Evolutionary conservation across 768 basidiomycete genomes (phyloP).

Genomic region (Obba rivulosa): DNA sequence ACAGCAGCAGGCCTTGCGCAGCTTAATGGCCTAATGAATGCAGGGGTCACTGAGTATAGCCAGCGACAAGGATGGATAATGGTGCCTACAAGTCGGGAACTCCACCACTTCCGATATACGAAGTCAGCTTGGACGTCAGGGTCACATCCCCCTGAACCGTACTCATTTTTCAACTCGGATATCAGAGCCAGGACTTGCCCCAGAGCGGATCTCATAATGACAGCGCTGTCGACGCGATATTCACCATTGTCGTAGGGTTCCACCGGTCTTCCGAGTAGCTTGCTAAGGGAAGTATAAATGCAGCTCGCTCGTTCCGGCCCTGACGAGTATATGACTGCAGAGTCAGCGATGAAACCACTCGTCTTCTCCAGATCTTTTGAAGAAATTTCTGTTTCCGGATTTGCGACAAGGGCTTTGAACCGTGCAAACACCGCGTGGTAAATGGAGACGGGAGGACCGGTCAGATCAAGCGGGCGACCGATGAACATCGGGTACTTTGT

Average conservation of each 20-base stretch:
- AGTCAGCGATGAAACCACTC: not conserved
- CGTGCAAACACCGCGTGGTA: slow-evolving; percentile 10
- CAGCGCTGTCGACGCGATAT: no score
- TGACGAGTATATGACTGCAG: no score
- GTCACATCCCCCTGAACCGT: slow-evolving; percentile 8
- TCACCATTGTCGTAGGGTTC: not conserved
- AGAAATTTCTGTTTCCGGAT: not conserved
- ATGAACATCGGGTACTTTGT: slow-evolving; percentile 12
- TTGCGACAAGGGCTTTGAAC: not conserved
- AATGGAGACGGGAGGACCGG: slow-evolving; percentile 8
- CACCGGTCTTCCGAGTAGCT: not conserved
- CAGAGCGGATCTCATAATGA: no score
- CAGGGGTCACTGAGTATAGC: not conserved
- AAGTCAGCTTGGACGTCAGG: slow-evolving; percentile 9
- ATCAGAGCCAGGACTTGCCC: not conserved
- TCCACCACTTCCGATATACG: slow-evolving; percentile 6
- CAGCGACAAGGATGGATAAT: slow-evolving; percentile 4
- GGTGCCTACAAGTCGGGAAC: slow-evolving; percentile 4
- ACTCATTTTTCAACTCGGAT: slow-evolving; percentile 3
- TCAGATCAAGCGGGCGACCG: slow-evolving; percentile 5
- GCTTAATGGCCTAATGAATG: slow-evolving; percentile 1
- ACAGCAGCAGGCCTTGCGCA: slow-evolving; percentile 16
- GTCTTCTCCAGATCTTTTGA: not conserved
- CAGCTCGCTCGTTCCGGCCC: no score
- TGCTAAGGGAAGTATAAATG: not conserved